Percentiles rank a stretch among this genome's conserved stretches.
These are phyloP conservation scores for Collybia sordida DNA, from an alignment of 768 basidiomycete genomes.

Conservation along the genomic window DNA sequence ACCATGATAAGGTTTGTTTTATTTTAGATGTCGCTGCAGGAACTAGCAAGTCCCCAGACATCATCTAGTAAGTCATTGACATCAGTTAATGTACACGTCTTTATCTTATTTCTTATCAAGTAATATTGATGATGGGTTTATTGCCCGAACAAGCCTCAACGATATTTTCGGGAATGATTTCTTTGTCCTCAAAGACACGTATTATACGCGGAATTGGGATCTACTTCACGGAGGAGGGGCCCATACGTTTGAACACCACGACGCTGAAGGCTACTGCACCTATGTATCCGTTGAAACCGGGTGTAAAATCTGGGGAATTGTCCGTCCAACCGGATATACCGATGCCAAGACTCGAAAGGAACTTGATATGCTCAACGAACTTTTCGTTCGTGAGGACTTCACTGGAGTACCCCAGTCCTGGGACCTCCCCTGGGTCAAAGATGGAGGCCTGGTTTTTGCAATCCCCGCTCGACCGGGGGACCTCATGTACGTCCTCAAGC, in stretches of 20 bases:
- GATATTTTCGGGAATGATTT: no score
- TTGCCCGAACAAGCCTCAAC: no score
- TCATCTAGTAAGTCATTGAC: no score
- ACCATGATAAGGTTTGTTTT: no score
- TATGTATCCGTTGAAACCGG: constrained; percentile 4
- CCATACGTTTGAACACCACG: constrained; percentile 11
- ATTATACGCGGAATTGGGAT: not conserved
- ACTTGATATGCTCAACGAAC: not conserved
- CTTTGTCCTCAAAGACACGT: not conserved
- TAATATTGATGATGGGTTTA: no score
- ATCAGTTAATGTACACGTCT: no score
- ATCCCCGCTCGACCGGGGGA: not conserved
- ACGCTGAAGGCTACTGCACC: constrained; percentile 7
- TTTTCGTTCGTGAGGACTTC: not conserved
- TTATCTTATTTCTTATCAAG: no score
- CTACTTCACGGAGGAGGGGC: constrained; percentile 2
- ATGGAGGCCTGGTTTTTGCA: not conserved
- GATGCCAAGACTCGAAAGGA: not conserved
- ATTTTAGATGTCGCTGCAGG: no score
- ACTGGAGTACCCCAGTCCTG: not conserved
- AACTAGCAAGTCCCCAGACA: no score
- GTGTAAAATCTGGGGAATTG: constrained; percentile 9
- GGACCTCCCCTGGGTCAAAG: not conserved
- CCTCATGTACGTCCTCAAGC: not conserved
- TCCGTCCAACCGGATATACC: not conserved